Evolutionary conservation across 2,329 filamentous ascomycete species (phyloP), one percentile per base, ranked within the genome.

Genomic region (Lasiodiplodia sp.): DNA sequence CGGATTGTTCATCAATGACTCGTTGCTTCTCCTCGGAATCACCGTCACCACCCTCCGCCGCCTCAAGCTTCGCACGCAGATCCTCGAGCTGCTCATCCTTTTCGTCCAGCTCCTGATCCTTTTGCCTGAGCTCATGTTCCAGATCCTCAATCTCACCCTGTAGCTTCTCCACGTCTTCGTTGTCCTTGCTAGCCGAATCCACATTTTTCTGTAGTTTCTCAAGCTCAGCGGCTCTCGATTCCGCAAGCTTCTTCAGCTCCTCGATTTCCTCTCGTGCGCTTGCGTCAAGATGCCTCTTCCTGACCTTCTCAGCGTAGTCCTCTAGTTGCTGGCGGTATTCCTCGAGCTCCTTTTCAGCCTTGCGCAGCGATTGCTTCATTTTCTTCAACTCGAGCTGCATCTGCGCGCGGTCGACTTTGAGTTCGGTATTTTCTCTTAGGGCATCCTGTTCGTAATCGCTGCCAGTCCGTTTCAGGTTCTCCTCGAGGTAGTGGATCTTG

Each of bases 401-500:
- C 0, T 93, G 95, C 70, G 96, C 88, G 77, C 93, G 93, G 81
- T 96, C 91, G 69, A 97, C 94, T 79, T 98, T 98, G 67, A 99
- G 88, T 72, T 97, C 94, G 4, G 96, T 96, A 77, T 99, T 99
- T 80, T 99, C 96, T 77, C 92, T 93, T 34, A 99, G 83, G 3
- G 95, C 93, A 37, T 90, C 89, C 79, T 97, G 92, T 75, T 94
- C 96, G 83, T 94, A 96, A 67, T 94, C 93, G 8, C 93, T 94
- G 0, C 95, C 95, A 67, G 91, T 89, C 78, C 96, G 97, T 66
- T 91, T 88, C 62, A 99, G 82, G 16, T 93, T 92, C 73, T 98
- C 93, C 79, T 99, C 94, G 68, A 99, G 86, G 78, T 97, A 99
- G 79, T 98, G 94, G 66, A 98, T 97, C 80, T 97, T 97, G 74